phyloP scores from a whole-genome alignment of 2,329 filamentous ascomycete species.

The Trichoderma atrobrunneum region DNA sequence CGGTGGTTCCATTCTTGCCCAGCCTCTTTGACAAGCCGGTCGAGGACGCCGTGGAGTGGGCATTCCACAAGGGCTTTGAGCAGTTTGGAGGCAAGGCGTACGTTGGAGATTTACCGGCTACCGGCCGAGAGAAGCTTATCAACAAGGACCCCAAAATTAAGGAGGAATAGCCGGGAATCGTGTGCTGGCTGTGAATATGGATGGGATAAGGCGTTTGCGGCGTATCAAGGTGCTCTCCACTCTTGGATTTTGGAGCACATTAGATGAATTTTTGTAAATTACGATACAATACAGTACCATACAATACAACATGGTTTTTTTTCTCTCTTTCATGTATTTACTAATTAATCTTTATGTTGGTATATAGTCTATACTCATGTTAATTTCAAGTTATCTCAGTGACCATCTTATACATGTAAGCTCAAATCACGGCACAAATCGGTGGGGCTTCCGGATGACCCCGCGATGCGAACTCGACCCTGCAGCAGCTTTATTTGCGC shows the following conservation, averaged over 20 bases:
- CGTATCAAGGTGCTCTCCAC: background rate
- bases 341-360: too few relatives aligned
- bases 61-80: conserved; percentile 80
- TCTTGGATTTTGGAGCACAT: background rate
- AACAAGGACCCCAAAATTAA: conserved; percentile 46
- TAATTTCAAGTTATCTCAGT: background rate
- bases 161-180: conserved; percentile 33
- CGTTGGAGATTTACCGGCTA: conserved; percentile 54
- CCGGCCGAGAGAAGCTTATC: conserved; percentile 46
- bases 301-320: background rate
- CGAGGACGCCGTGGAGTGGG: conserved; percentile 85
- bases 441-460: background rate
- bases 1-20: conserved; percentile 79
- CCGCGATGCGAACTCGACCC: conserved; percentile 11
- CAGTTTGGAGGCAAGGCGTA: conserved; percentile 61
- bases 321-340: background rate
- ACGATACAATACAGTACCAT: background rate
- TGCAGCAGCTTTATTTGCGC: conserved; percentile 11
- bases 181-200: background rate
- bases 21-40: conserved; percentile 88
- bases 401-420: background rate
- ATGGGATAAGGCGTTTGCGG: background rate
- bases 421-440: background rate
- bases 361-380: background rate
- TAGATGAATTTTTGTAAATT: background rate